These are phyloP conservation scores for Blastobotrys robertii DNA, from an alignment of 805 yeast species.

Conservation along the genomic window DNA sequence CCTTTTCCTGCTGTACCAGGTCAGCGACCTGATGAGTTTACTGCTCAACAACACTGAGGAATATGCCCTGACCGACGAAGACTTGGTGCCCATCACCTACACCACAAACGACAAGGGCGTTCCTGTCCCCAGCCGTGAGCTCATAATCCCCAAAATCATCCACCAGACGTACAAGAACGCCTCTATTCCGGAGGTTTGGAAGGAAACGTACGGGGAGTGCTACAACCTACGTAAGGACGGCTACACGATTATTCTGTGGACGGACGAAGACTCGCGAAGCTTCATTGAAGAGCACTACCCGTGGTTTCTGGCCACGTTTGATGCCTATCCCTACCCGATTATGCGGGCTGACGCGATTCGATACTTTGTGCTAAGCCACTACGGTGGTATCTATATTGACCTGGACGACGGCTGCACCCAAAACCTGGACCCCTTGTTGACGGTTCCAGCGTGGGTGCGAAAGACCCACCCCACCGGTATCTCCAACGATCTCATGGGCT, in stretches of 20 bases:
- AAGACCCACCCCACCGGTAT: constrained; percentile 86
- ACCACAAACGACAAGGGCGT: constrained; percentile 20
- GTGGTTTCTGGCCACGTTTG: constrained; percentile 79
- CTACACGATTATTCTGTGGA: constrained; percentile 77
- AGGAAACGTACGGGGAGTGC: constrained; percentile 65
- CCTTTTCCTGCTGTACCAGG: constrained; percentile 44
- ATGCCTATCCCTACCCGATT: constrained; percentile 67
- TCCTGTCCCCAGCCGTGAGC: constrained; percentile 4
- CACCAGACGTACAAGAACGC: constrained; percentile 86
- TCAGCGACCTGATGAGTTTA: constrained; percentile 63
- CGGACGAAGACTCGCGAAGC: constrained; percentile 71
- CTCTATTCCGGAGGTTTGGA: constrained; percentile 75
- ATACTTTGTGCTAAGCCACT: constrained; percentile 72
- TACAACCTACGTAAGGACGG: constrained; percentile 67
- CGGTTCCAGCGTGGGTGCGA: constrained; percentile 77
- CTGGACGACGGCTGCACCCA: constrained; percentile 82
- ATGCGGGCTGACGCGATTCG: constrained; percentile 87
- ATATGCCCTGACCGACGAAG: constrained; percentile 54
- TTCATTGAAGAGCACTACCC: constrained; percentile 73
- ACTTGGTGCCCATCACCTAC: constrained; percentile 27
- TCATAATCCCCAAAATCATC: constrained; percentile 69
- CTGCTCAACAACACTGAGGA: constrained; percentile 61
- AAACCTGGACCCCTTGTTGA: constrained; percentile 67
- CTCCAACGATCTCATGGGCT: constrained; percentile 88
- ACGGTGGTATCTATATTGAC: constrained; percentile 86